Evolutionary conservation across 2,329 filamentous ascomycete genomes (phyloP).

Genomic region (Pseudodiploospora longispora): DNA sequence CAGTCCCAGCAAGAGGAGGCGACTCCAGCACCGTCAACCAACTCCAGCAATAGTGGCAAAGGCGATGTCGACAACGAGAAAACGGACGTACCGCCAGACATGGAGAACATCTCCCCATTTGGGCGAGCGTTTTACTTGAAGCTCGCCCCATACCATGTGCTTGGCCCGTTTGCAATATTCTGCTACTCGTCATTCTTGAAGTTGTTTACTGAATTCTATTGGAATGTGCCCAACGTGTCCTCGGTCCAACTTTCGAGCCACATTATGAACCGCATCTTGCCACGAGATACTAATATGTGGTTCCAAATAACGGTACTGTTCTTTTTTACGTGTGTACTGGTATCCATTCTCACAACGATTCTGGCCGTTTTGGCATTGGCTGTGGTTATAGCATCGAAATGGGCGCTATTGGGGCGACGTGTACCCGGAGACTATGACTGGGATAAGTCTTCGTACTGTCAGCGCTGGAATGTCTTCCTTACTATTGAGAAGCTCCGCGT

Average conservation of each 20-base stretch:
- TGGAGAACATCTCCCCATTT: conserved; percentile 34
- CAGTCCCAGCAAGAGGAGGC: not conserved
- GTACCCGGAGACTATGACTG: conserved; percentile 47
- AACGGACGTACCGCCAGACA: not conserved
- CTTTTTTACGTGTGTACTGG: conserved; percentile 28
- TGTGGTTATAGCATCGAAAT: conserved; percentile 40
- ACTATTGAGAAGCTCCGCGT: conserved; percentile 42
- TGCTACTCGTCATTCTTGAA: conserved; percentile 39
- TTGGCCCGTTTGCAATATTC: conserved; percentile 39
- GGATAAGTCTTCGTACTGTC: conserved; percentile 49
- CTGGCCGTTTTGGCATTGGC: conserved; percentile 35
- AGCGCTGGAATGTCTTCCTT: conserved; percentile 49
- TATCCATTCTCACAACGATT: conserved; percentile 33
- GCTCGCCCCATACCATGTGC: conserved; percentile 41
- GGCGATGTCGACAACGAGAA: conserved; percentile 5
- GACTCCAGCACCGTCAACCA: conserved; percentile 2
- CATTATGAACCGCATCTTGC: conserved; percentile 17
- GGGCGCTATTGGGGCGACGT: conserved; percentile 42
- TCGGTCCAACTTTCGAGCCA: conserved; percentile 38
- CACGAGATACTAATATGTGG: conserved; percentile 16
- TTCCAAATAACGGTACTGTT: conserved; percentile 31
- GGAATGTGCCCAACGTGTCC: conserved; percentile 41
- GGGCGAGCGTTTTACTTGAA: conserved; percentile 47
- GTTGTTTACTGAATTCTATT: conserved; percentile 40
- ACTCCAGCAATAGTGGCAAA: conserved; percentile 13